Evolutionary conservation across 495 filamentous ascomycete genomes (phyloP), one percentile per base, ranked within the genome.

Genomic region (Neurospora sp.): DNA sequence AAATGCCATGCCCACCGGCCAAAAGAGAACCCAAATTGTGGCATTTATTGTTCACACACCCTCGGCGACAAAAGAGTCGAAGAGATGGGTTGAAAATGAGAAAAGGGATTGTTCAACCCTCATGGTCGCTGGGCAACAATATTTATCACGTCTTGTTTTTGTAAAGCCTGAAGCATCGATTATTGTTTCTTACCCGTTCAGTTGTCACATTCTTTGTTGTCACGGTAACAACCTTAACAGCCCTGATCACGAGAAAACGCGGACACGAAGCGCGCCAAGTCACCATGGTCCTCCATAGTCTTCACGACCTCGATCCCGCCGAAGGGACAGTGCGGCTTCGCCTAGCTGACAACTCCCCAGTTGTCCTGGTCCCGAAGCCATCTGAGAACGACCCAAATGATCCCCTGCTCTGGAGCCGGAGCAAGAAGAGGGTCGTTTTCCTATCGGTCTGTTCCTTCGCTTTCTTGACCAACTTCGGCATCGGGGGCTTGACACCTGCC

Each of bases 401-500:
- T 72, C 79, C 81, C 2, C 76, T 83, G 4, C 74, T 75, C 12
- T 82, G 81, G 80, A 78, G 78, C 14, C n/a, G 5, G 1, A 70
- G 72, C 53, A 82, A 81, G 73, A 83, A 82, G 69, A 74, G 79
- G 44, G 73, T 77, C 65, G 77, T 78, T 69, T 81, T 80, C 72
- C 69, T 76, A 18, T 77, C 80, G 1, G 74, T 80, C 27, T 81
- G 79, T 74, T 68, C 71, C 41, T 78, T 78, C 75, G 80, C 78
- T 73, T 83, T 83, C 78, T 75, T 87, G 75, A 83, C 82, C 80
- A 79, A 78, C 78, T 79, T 84, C 72, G 79, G 73, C 73, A 78
- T 82, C 70, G 78, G 79, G 38, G 78, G 80, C 18, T 69, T 81
- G 20, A 72, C 76, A 10, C 76, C 79, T 1, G 79, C 79, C 72